Evolutionary conservation across 371 early-diverging fungal species (phyloP).

Genomic region (Nematocida ausubeli): DNA sequence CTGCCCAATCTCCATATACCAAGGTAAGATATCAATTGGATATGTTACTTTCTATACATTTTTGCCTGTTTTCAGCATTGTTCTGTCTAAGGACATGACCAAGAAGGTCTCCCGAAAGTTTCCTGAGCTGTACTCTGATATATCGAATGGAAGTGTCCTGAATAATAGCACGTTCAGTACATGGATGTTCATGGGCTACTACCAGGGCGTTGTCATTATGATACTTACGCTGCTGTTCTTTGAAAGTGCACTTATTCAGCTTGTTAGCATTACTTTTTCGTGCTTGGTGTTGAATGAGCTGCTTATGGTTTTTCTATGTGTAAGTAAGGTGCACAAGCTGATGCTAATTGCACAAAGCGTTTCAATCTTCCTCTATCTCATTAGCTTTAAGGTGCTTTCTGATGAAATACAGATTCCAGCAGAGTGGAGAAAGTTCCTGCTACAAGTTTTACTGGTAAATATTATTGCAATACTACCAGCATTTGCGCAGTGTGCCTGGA

Average conservation of each 20-base stretch:
- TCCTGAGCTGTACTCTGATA: slow-evolving; percentile 91
- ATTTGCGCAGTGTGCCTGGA: slow-evolving; percentile 44
- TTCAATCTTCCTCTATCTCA: slow-evolving; percentile 57
- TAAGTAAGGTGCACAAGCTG: slow-evolving; percentile 53
- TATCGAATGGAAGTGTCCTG: slow-evolving; percentile 81
- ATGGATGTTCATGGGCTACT: slow-evolving; percentile 86
- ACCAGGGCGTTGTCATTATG: slow-evolving; percentile 89
- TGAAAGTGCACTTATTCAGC: slow-evolving; percentile 85
- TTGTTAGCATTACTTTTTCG: slow-evolving; percentile 90
- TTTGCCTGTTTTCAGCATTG: slow-evolving; percentile 89
- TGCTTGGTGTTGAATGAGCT: slow-evolving; percentile 90
- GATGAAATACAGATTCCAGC: slow-evolving; percentile 53
- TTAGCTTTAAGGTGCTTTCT: slow-evolving; percentile 56
- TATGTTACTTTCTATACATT: slow-evolving; percentile 92
- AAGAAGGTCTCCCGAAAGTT: slow-evolving; percentile 83
- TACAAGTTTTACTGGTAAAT: slow-evolving; percentile 34
- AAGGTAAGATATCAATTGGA: slow-evolving; percentile 74
- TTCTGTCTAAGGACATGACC: slow-evolving; percentile 81
- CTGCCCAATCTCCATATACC: slow-evolving; percentile 90
- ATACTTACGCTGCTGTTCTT: slow-evolving; percentile 82
- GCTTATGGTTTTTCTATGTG: slow-evolving; percentile 87
- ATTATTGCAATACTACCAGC: slow-evolving; percentile 47
- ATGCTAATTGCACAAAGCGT: slow-evolving; percentile 55
- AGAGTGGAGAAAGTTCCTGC: slow-evolving; percentile 17
- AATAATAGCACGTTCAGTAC: slow-evolving; percentile 83